Evolutionary conservation across 176 grass and related monocot genomes (phyloP), one percentile per base, ranked within the genome.

Genomic region (Zoysia japonica): DNA sequence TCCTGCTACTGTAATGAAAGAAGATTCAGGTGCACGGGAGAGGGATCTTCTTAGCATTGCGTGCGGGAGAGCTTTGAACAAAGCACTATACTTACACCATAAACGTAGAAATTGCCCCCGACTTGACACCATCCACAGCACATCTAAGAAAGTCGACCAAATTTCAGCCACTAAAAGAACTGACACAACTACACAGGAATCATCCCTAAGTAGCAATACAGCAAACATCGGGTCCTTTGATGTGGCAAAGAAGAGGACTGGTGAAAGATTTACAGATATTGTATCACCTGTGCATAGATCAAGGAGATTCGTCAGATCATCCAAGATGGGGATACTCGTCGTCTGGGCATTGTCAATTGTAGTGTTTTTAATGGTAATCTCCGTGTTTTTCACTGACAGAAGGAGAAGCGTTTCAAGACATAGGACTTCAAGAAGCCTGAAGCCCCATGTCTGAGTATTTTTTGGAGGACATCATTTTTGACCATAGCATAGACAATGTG

Each of bases 31-130:
- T 72, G 81, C 83, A 70, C 61, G 84, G 80, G 86, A 92, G 47
- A 98, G 90, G 72, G 96, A 92, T 91, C 81, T 87, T 78, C 90
- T 98, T 28, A 98, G 92, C 83, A 98, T 98, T 65, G 96, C 93
- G 76, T 98, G 96, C 14, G 96, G 83, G 0, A 89, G 84, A 74
- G 77, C 86, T 64, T 84, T 98, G 73, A 98, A 98, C 72, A 86
- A 82, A 57, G 96, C 96, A 39, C 88, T 98, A 57, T 91, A 94
- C 67, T 75, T 92, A 62, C 92, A 98, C 77, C 96, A 94, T 28
- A 80, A 86, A 55, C 78, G 57, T 16, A 84, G 75, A 85, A 94
- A 91, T 54, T 98, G 96, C 41, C 67, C 74, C 55, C 85, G 61
- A 40, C 55, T 80, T 80, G 81, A 60, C 79, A 64, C 77, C 15